Evolutionary conservation across 257 asterid genomes (phyloP).

Genomic region (Nicotiana paniculata): DNA sequence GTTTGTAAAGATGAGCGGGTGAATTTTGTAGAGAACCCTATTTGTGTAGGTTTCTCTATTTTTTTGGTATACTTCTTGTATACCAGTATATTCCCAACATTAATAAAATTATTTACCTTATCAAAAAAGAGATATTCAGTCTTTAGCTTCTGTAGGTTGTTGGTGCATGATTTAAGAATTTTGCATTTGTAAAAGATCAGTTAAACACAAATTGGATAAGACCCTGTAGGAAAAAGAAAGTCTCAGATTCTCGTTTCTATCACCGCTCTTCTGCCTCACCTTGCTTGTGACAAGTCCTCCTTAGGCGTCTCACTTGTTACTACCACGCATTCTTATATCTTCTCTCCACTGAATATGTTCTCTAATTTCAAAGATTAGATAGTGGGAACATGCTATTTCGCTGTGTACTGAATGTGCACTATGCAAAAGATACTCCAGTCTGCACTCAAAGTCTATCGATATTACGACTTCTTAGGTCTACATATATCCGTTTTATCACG

Average conservation of each 20-base stretch:
- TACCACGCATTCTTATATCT: background rate
- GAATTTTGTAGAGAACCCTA: too few species aligned
- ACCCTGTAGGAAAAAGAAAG: background rate
- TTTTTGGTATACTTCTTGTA: too few species aligned
- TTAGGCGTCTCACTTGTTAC: background rate
- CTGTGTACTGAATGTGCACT: background rate
- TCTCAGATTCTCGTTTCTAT: background rate
- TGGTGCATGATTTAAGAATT: background rate
- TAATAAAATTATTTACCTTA: too few species aligned
- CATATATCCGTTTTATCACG: background rate
- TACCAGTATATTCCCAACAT: too few species aligned
- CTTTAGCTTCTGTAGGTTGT: background rate
- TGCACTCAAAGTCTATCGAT: constrained; percentile 1
- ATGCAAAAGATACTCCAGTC: background rate
- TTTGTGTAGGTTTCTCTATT: too few species aligned
- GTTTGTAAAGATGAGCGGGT: too few species aligned
- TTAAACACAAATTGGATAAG: background rate
- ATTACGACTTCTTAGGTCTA: background rate
- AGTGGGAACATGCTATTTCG: background rate
- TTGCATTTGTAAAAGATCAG: background rate
- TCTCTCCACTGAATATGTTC: background rate
- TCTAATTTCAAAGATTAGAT: background rate
- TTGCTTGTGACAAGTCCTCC: background rate
- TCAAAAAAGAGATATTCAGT: too few species aligned
- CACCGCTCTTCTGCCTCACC: constrained; percentile 1